These are phyloP conservation scores for Kwoniella pini DNA, from an alignment of 768 basidiomycete species.

Conservation along the genomic window DNA sequence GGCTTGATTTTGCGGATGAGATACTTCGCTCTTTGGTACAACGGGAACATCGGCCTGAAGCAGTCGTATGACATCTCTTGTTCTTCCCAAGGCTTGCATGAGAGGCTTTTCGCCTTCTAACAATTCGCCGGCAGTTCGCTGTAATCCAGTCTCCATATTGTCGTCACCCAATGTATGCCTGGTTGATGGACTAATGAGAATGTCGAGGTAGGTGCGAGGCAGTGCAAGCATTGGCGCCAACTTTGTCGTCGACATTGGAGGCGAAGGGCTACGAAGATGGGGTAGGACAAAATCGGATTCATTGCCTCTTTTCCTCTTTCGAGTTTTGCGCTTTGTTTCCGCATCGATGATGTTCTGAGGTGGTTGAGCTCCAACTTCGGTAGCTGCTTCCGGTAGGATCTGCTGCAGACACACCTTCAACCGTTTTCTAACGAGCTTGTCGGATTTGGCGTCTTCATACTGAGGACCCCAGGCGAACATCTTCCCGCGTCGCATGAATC, in stretches of 20 bases:
- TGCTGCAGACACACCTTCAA: conserved; percentile 38
- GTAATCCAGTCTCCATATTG: conserved; percentile 51
- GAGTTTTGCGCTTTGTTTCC: conserved; percentile 7
- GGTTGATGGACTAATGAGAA: conserved; percentile 50
- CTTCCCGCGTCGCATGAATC: conserved; percentile 50
- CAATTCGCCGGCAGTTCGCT: conserved; percentile 52
- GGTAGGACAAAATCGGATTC: conserved; percentile 32
- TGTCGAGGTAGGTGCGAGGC: conserved; percentile 49
- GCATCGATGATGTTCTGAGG: conserved; percentile 33
- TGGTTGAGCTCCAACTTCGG: conserved; percentile 34
- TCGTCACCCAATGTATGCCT: conserved; percentile 53
- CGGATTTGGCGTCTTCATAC: conserved; percentile 43
- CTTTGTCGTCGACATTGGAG: conserved; percentile 35
- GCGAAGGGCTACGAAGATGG: conserved; percentile 46
- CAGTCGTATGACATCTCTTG: conserved; percentile 41
- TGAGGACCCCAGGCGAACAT: conserved; percentile 53
- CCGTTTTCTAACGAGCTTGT: conserved; percentile 32
- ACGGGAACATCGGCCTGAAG: conserved; percentile 28
- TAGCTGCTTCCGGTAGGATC: conserved; percentile 42
- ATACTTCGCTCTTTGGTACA: background rate
- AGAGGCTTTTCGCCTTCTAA: conserved; percentile 54
- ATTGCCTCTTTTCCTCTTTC: conserved; percentile 25
- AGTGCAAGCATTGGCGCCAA: conserved; percentile 42
- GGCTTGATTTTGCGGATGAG: background rate
- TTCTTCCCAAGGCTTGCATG: conserved; percentile 45